Conservation (phyloP, 768 basidiomycete genomes). For the Mrakia frigida region DNA sequence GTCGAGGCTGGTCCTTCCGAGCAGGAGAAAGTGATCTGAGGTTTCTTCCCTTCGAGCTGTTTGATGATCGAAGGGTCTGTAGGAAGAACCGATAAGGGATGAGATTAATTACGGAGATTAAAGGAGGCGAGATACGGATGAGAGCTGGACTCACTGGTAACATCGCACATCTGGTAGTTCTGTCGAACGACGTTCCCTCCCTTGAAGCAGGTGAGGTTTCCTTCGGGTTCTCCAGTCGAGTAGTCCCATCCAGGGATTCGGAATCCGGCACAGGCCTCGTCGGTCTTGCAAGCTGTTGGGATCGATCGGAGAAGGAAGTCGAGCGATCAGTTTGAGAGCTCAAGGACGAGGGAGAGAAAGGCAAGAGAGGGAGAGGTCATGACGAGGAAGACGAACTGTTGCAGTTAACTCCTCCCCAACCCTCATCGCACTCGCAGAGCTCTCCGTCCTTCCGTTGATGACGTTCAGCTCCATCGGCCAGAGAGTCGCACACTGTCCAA, state of each 20-base stretch:
- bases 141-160: slow-evolving; percentile 68
- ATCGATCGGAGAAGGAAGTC: no score
- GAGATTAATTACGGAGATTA: no score
- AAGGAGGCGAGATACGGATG: no score
- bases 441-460: slow-evolving; percentile 69
- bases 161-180: slow-evolving; percentile 97
- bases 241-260: slow-evolving; percentile 50
- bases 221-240: slow-evolving; percentile 40
- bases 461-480: slow-evolving; percentile 82
- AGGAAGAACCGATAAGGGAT: neutral
- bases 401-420: slow-evolving; percentile 95
- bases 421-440: slow-evolving; percentile 82
- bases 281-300: slow-evolving; percentile 72
- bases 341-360: neutral
- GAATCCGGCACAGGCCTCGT: slow-evolving; percentile 73
- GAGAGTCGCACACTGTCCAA: slow-evolving; percentile 77
- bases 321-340: neutral
- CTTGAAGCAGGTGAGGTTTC: slow-evolving; percentile 88
- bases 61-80: slow-evolving; percentile 33
- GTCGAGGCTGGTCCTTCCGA: slow-evolving; percentile 39
- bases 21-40: slow-evolving; percentile 96
- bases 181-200: slow-evolving; percentile 89
- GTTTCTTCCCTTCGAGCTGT: slow-evolving; percentile 50
- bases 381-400: slow-evolving; percentile 60
- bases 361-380: no score